Evolutionary conservation across 768 basidiomycete species (phyloP), one percentile per base, ranked within the genome.

Genomic region (Kwoniella mangroviensis): DNA sequence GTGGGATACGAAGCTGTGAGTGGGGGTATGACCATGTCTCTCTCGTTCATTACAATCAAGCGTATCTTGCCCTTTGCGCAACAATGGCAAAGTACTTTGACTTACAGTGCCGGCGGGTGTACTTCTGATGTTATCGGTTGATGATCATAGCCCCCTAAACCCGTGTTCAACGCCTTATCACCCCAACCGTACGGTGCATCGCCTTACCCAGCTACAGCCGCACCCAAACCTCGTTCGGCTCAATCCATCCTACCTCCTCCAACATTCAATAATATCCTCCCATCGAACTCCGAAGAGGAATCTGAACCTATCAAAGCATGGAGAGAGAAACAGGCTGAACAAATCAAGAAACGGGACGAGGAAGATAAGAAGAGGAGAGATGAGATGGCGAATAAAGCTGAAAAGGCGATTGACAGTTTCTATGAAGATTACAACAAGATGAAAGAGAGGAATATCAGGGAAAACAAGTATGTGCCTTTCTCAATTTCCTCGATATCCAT

Each of bases 401-500:
- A 68, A 45, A 71, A 71, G 76, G 72, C 75, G 4, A 84, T 84
- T 64, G 83, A 84, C 63, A 43, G 66, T 69, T 84, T 83, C 63
- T 84, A 84, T 67, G 82, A 82, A 60, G 81, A 79, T 22, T 84
- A 98, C 81, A 88, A 92, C 43, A 86, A 86, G 69, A 92, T 92
- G 86, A 96, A 95, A 84, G 92, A 94, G 85, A 88, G 88, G 81
- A 89, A 89, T 74, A 97, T 99, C 76, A 87, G 91, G 56, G 91
- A 95, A 83, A 99, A 98, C 88, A 98, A 99, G 96, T 97, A 70
- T 76, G 89, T 86, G 24, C 58, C 28, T 4, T 42, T n/a, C 24
- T 60, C 24, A 34, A 34, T 34, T 34, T 34, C 34, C 34, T 34
- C 6, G 6, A 34, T 34, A 7, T 28, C 4, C 28, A 28, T 28